phyloP scores from a whole-genome alignment of 2,329 filamentous ascomycete species.

The Davidsoniella neocaledoniae region DNA sequence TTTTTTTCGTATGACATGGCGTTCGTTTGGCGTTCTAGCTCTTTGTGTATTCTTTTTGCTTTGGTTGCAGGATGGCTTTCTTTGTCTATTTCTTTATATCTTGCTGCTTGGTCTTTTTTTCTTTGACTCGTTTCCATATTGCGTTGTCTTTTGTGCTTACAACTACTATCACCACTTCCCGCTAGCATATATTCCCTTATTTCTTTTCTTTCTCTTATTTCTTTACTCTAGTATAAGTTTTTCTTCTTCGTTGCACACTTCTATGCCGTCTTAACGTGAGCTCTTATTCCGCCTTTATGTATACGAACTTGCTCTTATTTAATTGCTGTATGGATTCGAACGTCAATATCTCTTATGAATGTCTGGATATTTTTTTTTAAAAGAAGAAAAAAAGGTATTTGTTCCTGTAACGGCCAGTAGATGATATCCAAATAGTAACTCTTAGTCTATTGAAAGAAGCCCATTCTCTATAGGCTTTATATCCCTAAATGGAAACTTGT shows the following conservation, averaged over 20 bases:
- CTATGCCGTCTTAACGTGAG: too few relatives aligned
- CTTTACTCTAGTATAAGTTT: background rate
- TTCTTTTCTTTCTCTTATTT: conserved; percentile 1
- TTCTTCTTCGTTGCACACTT: too few relatives aligned
- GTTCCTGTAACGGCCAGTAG: too few relatives aligned
- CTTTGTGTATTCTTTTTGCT: background rate
- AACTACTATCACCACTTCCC: too few relatives aligned
- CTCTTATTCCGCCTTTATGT: too few relatives aligned
- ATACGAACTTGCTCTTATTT: too few relatives aligned
- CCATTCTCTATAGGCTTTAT: conserved; percentile 30
- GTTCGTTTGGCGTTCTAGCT: conserved; percentile 9
- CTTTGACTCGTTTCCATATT: background rate
- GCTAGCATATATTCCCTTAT: background rate
- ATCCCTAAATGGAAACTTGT: conserved; percentile 26
- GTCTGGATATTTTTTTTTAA: too few relatives aligned
- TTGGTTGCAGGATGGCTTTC: background rate
- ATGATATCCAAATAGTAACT: too few relatives aligned
- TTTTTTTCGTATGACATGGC: conserved; percentile 10
- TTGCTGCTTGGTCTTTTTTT: background rate
- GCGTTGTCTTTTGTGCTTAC: too few relatives aligned
- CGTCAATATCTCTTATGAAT: too few relatives aligned
- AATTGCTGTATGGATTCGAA: too few relatives aligned
- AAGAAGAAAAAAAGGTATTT: too few relatives aligned
- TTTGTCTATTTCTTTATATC: background rate
- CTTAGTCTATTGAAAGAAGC: conserved; percentile 18